These are phyloP conservation scores for Austroboletus sp. DNA, from an alignment of 1,284 basidiomycete species.

Conservation along the genomic window DNA sequence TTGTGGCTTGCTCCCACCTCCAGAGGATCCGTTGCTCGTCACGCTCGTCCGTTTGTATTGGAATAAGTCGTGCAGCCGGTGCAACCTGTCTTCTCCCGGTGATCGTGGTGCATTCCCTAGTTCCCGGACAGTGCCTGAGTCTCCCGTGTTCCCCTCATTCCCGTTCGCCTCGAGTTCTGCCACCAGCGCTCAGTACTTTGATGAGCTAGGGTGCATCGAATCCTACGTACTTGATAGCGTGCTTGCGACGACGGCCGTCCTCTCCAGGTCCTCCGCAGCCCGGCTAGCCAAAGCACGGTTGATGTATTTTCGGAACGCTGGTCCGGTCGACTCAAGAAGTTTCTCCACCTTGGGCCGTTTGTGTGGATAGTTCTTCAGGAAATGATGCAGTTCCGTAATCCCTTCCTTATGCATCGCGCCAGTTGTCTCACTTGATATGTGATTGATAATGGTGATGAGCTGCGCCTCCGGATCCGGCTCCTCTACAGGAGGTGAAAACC, in stretches of 20 bases:
- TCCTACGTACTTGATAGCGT: conserved; percentile 63
- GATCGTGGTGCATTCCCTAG: conserved; percentile 20
- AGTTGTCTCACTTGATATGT: conserved; percentile 83
- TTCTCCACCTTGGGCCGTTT: conserved; percentile 82
- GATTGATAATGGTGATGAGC: conserved; percentile 77
- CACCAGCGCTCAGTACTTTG: conserved; percentile 13
- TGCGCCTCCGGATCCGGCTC: conserved; percentile 78
- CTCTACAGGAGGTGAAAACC: conserved; percentile 48
- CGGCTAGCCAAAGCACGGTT: conserved; percentile 74
- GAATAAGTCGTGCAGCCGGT: conserved; percentile 71
- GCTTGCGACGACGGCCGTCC: conserved; percentile 67
- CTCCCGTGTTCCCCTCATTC: conserved; percentile 23
- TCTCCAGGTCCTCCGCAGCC: conserved; percentile 78
- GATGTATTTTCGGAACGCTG: conserved; percentile 80
- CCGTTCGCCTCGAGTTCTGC: conserved; percentile 63
- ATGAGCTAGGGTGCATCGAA: not conserved
- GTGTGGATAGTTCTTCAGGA: conserved; percentile 86
- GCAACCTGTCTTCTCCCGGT: conserved; percentile 57
- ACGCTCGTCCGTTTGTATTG: conserved; percentile 68
- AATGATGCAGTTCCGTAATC: conserved; percentile 93
- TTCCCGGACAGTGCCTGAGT: conserved; percentile 26
- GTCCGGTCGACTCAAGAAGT: conserved; percentile 73
- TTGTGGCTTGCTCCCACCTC: conserved; percentile 17
- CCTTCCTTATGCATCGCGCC: conserved; percentile 81
- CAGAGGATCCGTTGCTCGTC: conserved; percentile 54